Conservation (phyloP, 140 eudicot species). For the Bidens hawaiensis region DNA sequence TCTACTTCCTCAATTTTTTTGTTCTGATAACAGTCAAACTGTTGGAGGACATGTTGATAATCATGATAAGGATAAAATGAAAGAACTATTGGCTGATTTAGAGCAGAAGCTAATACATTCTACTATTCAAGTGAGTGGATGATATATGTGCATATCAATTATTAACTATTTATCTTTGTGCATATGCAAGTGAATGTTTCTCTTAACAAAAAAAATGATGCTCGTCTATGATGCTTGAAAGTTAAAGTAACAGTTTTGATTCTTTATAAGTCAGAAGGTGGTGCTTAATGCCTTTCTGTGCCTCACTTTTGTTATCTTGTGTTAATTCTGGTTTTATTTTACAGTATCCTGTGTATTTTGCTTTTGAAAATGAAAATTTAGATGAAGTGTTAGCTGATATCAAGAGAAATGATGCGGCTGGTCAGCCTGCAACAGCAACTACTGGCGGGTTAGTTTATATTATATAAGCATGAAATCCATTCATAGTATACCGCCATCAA, state of each 20-base stretch:
- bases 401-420: constrained; percentile 76
- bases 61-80: constrained; percentile 32
- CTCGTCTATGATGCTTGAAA: constrained; percentile 8
- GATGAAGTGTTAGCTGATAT: constrained; percentile 72
- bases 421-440: constrained; percentile 96
- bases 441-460: constrained; percentile 84
- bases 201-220: neutral
- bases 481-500: neutral
- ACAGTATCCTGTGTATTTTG: too few species aligned
- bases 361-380: constrained; percentile 72
- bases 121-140: too few species aligned
- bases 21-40: too few species aligned
- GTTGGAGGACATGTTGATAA: constrained; percentile 34
- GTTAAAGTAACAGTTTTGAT: neutral
- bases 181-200: too few species aligned
- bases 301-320: neutral
- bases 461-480: neutral
- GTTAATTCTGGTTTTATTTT: constrained; percentile 7
- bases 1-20: constrained; percentile 67
- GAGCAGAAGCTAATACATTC: too few species aligned
- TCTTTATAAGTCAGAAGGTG: neutral
- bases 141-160: neutral
- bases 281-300: constrained; percentile 4
- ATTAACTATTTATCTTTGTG: constrained; percentile 1
- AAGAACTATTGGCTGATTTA: constrained; percentile 43